phyloP scores from a whole-genome alignment of 2,329 filamentous ascomycete genomes.

The Magnaporthiopsis incrustans region DNA sequence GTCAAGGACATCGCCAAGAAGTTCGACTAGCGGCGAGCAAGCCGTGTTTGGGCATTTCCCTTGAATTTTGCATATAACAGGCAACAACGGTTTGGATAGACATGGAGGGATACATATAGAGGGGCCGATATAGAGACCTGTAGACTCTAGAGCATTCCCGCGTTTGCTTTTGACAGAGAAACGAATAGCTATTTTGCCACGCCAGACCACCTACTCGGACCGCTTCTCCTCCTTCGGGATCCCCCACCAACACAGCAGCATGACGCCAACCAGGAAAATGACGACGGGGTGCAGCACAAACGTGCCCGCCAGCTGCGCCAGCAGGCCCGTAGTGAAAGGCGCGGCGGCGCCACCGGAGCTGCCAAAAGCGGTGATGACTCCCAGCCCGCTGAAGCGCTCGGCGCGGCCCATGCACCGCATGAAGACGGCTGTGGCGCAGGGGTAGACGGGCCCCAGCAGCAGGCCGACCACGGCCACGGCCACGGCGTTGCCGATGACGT shows the following conservation, averaged over 20 bases:
- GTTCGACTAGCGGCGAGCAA: neutral
- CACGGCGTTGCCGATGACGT: slow-evolving; percentile 62
- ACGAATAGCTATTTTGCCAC: neutral
- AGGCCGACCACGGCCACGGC: slow-evolving; percentile 64
- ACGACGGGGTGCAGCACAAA: slow-evolving; percentile 61
- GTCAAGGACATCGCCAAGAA: slow-evolving; percentile 11
- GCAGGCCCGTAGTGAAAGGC: slow-evolving; percentile 56
- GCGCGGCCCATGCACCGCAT: slow-evolving; percentile 49
- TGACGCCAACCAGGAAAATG: slow-evolving; percentile 54
- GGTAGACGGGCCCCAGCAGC: slow-evolving; percentile 71
- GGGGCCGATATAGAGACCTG: neutral
- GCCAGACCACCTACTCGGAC: slow-evolving; percentile 35
- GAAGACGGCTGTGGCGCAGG: slow-evolving; percentile 60
- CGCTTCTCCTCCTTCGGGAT: slow-evolving; percentile 52
- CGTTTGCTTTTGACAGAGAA: neutral
- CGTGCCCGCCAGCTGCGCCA: slow-evolving; percentile 54
- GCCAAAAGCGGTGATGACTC: slow-evolving; percentile 62
- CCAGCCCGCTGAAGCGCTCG: slow-evolving; percentile 55
- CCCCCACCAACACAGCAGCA: slow-evolving; percentile 57
- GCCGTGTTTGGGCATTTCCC: neutral
- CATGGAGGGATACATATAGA: neutral
- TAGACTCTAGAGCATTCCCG: neutral
- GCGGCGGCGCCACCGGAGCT: slow-evolving; percentile 60
- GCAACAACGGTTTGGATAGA: neutral
- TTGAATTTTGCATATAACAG: neutral